Evolutionary conservation across 1,284 basidiomycete species (phyloP), one percentile per base, ranked within the genome.

Genomic region (Boletus smithii): DNA sequence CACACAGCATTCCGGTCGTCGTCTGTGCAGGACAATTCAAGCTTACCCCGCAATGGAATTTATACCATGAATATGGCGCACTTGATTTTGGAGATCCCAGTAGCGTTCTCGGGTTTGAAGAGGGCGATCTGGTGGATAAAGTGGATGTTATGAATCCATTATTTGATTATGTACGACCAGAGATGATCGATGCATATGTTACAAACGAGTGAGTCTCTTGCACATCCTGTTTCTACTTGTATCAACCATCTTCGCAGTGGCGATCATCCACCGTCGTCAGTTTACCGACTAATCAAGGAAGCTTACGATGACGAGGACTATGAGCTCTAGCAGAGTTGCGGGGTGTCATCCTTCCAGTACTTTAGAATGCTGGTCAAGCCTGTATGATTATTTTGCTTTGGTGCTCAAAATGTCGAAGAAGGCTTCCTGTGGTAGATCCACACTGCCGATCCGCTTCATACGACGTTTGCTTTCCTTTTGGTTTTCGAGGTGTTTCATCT

Each of bases 11-110:
- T 11, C 95, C 95, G 0, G 90, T 98, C 26, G 91, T 98, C 17
- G 90, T 97, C 14, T 90, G 91, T 55, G 87, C 93, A 1, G 95
- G 95, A 1, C 92, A 97, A 67, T 98, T 94, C 75, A 98, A 98
- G 66, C 77, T 99, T 56, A 95, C 92, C 8, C 94, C 94, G 1
- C 74, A 91, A 20, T 98, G 95, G 92, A 93, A 93, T 65, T 68
- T 92, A 56, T 91, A 92, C 48, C 88, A 92, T 56, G 88, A 94
- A 64, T 88, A 87, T 59, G 87, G 82, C 17, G 88, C 89, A 29
- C 75, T 91, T 44, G 94, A 97, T 68, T 90, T 94, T 61, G 88
- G 88, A 10, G 86, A 91, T 59, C 93, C 93, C 0, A 87, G 80
- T 52, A 79, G 80, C 48, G 91, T 95, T 20, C 75, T 93, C 17